Base-by-base conservation (phyloP, 2,329 filamentous ascomycete genomes). In the Cytospora schulzeri region DNA sequence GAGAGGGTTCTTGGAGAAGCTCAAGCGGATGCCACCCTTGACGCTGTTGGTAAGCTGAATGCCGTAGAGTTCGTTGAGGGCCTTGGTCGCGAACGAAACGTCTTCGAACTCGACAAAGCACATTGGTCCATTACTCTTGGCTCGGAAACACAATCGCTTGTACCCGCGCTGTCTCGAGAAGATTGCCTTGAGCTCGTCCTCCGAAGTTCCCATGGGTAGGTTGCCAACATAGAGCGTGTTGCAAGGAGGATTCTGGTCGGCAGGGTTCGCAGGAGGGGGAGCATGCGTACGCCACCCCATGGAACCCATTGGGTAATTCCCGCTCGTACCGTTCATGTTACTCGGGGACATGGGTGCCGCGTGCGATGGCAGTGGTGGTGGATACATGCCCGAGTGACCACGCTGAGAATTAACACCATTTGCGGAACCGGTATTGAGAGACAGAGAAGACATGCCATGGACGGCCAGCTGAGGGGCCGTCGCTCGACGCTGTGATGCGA, bases 191-290 rank as follows among this genome's bases (percentile, higher is more conserved):
- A 99, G 85, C 76, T 98, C 95, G 73, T 98, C 94, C 73, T 99
- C 95, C 0, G 91, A 94, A 0, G 93, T 96, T 73, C 97, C 91
- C 63, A 93, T 87, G 0, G 94, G 95, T 52, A 99, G 81, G 72
- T 99, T 98, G n/a, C 95, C 94, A 24, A 99, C 94, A 73, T 99
- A 98, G 8, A 99, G 83, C 0, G 95, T 99, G 74, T 99, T 98
- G 83, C 95, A 98, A 0, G 95, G 95, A 1, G 94, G 94, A 71
- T 98, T 97, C 76, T 97, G 91, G 73, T 99, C 94, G 15, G 94
- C 93, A 0, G 93, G 94, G 70, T 98, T 98, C 66, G 92, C 91
- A 0, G 93, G 90, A 17, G 94, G 94, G 67, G 62, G 65, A 3
- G 51, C 62, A 17, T 63, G 60, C 19, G 55, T 41, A 8, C 58